Evolutionary conservation across 2,329 filamentous ascomycete species (phyloP), one percentile per base, ranked within the genome.

Genomic region (Fusarium sp.): DNA sequence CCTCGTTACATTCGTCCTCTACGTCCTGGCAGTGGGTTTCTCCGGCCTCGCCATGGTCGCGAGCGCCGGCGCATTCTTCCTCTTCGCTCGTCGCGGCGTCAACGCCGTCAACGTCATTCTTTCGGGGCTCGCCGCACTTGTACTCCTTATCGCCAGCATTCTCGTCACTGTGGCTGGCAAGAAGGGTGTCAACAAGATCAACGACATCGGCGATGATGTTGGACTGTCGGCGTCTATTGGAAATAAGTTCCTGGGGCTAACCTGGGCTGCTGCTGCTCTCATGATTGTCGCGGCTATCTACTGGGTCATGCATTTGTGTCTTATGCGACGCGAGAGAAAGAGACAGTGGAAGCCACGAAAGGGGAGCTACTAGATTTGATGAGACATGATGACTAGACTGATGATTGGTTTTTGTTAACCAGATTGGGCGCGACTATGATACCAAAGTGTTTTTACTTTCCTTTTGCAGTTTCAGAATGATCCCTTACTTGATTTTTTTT

Each of bases 1-100:
- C 8, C 77, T 85, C n/a, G 83, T 81, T 31, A 78, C 87, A 52
- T 86, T 86, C 75, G 78, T 86, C 54, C 77, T 89, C 62, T 88
- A 85, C 77, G 82, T 85, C 44, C 68, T 88, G 4, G 83, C 80
- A 59, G 78, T 82, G 50, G 81, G 77, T 22, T 80, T 84, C 71
- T 79, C 83, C 5, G 85, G 83, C 15, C 77, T 86, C 5, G 80
- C 82, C 36, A 82, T 87, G 75, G 75, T 88, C 4, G 74, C 77
- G 18, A 81, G 79, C 53, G 57, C 83, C 54, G 79, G 72, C 13
- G 80, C 81, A 44, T 67, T 86, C 62, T 75, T 83, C 74, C 73
- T 80, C 31, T 77, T 78, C 2, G 73, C 70, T 12, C 72, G 72
- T 15, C 71, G 70, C 15, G 62, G 69, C 36, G 35, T 80, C 46